Conservation (phyloP, 345 rosid species). For the Gynandropsis gynandra region DNA sequence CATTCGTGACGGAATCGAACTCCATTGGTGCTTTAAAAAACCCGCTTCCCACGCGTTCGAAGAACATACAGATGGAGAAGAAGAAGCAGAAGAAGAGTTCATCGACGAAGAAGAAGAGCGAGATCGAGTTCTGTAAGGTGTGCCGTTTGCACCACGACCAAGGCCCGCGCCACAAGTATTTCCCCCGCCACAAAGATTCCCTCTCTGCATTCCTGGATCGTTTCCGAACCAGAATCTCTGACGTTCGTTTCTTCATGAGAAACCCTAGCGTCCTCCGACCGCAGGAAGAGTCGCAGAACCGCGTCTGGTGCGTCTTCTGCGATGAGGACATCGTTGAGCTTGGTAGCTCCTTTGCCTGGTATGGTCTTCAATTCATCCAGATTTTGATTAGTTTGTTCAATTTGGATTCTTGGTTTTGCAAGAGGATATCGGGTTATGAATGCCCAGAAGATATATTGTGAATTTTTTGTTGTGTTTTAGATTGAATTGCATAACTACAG, state of each 20-base stretch:
- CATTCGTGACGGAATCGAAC: no score
- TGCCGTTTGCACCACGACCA: slow-evolving; percentile 66
- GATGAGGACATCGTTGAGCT: slow-evolving; percentile 55
- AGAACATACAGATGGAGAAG: slow-evolving; percentile 15
- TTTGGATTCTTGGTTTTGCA: not conserved
- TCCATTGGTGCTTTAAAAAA: no score
- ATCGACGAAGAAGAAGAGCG: slow-evolving; percentile 27
- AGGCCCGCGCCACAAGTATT: slow-evolving; percentile 68
- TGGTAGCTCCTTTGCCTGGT: slow-evolving; percentile 70
- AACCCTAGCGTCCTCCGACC: slow-evolving; percentile 50
- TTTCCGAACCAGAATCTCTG: slow-evolving; percentile 50
- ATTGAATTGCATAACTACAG: no score
- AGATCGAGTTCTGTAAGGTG: slow-evolving; percentile 65
- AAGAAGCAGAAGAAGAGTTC: slow-evolving; percentile 16
- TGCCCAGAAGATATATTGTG: not conserved
- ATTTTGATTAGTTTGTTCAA: not conserved
- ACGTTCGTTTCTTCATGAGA: slow-evolving; percentile 54
- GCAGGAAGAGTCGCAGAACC: slow-evolving; percentile 48
- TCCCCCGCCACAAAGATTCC: slow-evolving; percentile 54
- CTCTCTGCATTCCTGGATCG: slow-evolving; percentile 53
- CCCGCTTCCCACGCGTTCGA: not conserved
- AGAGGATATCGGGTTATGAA: not conserved
- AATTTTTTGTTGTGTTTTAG: not conserved
- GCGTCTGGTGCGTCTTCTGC: slow-evolving; percentile 85
- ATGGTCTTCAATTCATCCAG: slow-evolving; percentile 1